phyloP scores from a whole-genome alignment of 257 asterid genomes.

The Pogostemon cablin region DNA sequence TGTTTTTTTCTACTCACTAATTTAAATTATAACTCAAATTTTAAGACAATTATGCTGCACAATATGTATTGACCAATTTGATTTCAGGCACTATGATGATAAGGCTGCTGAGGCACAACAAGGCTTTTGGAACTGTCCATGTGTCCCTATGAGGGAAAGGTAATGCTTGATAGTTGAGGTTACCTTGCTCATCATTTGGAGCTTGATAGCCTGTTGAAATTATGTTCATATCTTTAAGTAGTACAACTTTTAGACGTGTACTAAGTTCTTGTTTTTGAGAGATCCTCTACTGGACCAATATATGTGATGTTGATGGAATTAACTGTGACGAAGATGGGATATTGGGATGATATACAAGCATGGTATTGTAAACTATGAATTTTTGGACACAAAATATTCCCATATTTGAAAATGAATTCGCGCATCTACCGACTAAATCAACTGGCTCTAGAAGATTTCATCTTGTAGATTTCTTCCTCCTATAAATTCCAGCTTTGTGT shows the following conservation, averaged over 20 bases:
- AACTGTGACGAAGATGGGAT: not conserved
- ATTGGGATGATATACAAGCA: not conserved
- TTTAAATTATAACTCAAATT: slow-evolving; percentile 9
- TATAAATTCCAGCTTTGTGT: slow-evolving; percentile 12
- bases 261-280: slow-evolving; percentile 12
- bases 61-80: slow-evolving; percentile 39
- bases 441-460: not conserved
- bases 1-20: not conserved
- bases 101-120: slow-evolving; percentile 93
- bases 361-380: not conserved
- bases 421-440: slow-evolving; percentile 10
- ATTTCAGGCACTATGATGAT: slow-evolving; percentile 80
- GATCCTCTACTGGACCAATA: not conserved
- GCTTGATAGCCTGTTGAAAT: slow-evolving; percentile 5
- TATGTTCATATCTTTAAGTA: slow-evolving; percentile 3
- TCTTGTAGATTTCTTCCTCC: not conserved
- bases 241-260: not conserved
- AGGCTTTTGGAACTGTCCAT: slow-evolving; percentile 92
- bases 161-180: slow-evolving; percentile 16
- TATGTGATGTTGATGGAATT: not conserved
- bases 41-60: slow-evolving; percentile 46
- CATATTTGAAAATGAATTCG: not conserved
- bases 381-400: not conserved
- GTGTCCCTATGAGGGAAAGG: slow-evolving; percentile 90
- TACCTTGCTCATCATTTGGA: slow-evolving; percentile 29